Conservation (phyloP, 352 stramenopile genomes). For the Pythium vanterpoolii region DNA sequence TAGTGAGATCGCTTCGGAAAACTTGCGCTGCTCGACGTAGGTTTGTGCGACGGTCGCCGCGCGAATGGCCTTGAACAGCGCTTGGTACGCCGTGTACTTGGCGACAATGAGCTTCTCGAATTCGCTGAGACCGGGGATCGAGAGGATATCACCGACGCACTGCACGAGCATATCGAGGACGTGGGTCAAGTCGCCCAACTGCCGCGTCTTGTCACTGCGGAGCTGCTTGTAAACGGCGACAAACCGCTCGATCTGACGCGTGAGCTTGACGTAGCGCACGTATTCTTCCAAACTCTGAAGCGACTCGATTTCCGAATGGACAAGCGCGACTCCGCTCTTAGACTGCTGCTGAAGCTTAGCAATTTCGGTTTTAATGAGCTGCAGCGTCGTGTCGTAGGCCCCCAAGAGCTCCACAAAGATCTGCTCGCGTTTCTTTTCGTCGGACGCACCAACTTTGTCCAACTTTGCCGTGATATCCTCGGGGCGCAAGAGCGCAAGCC, state of each 20-base stretch:
- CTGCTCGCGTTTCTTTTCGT: slow-evolving; percentile 70
- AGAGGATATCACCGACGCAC: slow-evolving; percentile 73
- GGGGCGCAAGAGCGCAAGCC: slow-evolving; percentile 59
- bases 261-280: slow-evolving; percentile 66
- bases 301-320: slow-evolving; percentile 71
- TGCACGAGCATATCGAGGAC: slow-evolving; percentile 83
- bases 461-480: slow-evolving; percentile 70
- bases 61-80: slow-evolving; percentile 63
- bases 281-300: slow-evolving; percentile 71
- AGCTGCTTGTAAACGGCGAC: slow-evolving; percentile 65
- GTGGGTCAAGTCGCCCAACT: slow-evolving; percentile 67
- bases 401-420: slow-evolving; percentile 72
- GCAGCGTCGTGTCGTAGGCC: slow-evolving; percentile 64
- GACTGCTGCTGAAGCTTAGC: slow-evolving; percentile 68
- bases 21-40: slow-evolving; percentile 66
- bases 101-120: slow-evolving; percentile 44
- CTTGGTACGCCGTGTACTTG: slow-evolving; percentile 71
- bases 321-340: slow-evolving; percentile 67
- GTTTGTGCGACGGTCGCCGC: slow-evolving; percentile 58
- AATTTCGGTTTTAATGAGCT: slow-evolving; percentile 63
- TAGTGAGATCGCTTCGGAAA: slow-evolving; percentile 59
- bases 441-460: slow-evolving; percentile 32
- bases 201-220: slow-evolving; percentile 38
- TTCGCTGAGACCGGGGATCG: slow-evolving; percentile 54
- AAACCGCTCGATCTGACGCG: slow-evolving; percentile 67